Evolutionary conservation across 352 stramenopile genomes (phyloP).

Genomic region (Globisporangium irregulare): DNA sequence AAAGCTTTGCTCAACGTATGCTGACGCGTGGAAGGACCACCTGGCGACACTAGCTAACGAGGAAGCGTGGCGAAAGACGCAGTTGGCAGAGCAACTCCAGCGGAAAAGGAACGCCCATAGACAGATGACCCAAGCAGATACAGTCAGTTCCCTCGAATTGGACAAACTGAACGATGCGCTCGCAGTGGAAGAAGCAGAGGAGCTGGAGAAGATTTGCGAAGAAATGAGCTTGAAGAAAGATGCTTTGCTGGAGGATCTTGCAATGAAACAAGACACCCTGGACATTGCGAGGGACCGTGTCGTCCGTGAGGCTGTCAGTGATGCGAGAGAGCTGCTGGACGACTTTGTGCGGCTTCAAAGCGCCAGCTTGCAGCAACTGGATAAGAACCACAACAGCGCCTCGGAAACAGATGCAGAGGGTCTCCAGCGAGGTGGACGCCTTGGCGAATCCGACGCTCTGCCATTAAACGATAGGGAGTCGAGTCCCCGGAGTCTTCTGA

Average conservation of each 20-base stretch:
- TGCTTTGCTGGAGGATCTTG: slow-evolving; percentile 27
- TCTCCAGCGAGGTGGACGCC: neutral
- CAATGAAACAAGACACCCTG: slow-evolving; percentile 40
- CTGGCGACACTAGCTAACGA: slow-evolving; percentile 24
- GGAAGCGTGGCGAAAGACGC: slow-evolving; percentile 29
- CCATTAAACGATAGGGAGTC: neutral
- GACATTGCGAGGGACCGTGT: slow-evolving; percentile 19
- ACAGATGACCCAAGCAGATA: neutral
- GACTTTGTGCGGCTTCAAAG: neutral
- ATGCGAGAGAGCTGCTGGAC: neutral
- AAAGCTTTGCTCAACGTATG: slow-evolving; percentile 32
- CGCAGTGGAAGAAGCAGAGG: slow-evolving; percentile 11
- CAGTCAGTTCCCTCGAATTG: neutral
- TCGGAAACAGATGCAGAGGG: neutral
- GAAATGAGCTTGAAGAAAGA: slow-evolving; percentile 21
- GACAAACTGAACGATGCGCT: slow-evolving; percentile 1
- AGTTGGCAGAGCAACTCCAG: slow-evolving; percentile 26
- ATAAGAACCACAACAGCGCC: neutral
- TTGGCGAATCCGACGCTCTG: neutral
- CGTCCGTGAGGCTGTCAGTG: neutral
- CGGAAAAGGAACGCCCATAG: slow-evolving; percentile 15
- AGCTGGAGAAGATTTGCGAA: slow-evolving; percentile 12
- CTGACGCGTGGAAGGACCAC: slow-evolving; percentile 29
- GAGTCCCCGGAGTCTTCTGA: neutral
- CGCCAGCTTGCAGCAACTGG: neutral